Percentiles rank a stretch among this genome's conserved stretches.
Evolutionary conservation across 2,329 filamentous ascomycete genomes (phyloP).

Genomic region (Fusarium coffeatum): DNA sequence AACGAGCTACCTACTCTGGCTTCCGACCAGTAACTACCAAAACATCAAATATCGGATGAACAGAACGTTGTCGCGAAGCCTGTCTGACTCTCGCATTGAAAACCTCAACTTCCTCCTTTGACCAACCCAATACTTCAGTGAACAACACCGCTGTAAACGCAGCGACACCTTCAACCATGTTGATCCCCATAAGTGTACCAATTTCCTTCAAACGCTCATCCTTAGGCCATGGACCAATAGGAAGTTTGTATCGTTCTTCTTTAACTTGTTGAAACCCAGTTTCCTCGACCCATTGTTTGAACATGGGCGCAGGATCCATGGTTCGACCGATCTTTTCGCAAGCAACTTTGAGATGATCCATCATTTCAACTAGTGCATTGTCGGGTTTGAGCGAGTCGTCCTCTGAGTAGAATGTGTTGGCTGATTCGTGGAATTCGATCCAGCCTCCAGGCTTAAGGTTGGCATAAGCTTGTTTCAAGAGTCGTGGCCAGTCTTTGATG

Average conservation of each 20-base stretch:
- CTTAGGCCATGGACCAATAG: constrained; percentile 55
- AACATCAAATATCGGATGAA: constrained; percentile 50
- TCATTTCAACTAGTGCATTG: constrained; percentile 51
- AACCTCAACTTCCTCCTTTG: constrained; percentile 58
- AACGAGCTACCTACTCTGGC: constrained; percentile 7
- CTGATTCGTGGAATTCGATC: constrained; percentile 59
- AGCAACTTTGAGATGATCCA: constrained; percentile 39
- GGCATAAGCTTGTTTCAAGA: constrained; percentile 43
- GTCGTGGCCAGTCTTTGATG: constrained; percentile 48
- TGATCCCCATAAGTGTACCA: constrained; percentile 54
- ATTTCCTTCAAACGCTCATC: constrained; percentile 39
- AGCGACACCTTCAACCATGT: constrained; percentile 53
- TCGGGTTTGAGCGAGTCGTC: constrained; percentile 53
- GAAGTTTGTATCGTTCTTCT: constrained; percentile 50
- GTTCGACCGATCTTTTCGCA: constrained; percentile 47
- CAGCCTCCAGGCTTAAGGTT: constrained; percentile 61
- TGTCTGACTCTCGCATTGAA: constrained; percentile 43
- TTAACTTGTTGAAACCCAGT: constrained; percentile 53
- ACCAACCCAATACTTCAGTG: constrained; percentile 54
- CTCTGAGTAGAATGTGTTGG: constrained; percentile 53
- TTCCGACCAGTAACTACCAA: constrained; percentile 49
- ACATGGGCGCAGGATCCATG: constrained; percentile 47
- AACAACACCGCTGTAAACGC: constrained; percentile 54
- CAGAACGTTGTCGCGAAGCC: constrained; percentile 40
- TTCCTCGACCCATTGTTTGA: constrained; percentile 47